Evolutionary conservation across 192 early-diverging fungal species (phyloP).

Genomic region (Backusella circina): DNA sequence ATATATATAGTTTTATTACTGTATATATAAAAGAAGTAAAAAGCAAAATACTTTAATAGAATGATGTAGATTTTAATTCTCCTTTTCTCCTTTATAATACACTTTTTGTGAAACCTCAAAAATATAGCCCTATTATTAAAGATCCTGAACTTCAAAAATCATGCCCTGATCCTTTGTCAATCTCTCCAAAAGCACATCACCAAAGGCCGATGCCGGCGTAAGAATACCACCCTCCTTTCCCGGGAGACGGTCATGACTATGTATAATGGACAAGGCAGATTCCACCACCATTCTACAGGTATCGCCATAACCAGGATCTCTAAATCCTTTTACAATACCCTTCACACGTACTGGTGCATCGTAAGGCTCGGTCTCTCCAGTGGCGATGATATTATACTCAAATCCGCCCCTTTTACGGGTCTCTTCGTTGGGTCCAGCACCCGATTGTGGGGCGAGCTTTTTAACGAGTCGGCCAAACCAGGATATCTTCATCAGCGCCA

Average conservation of each 20-base stretch:
- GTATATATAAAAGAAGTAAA: background rate
- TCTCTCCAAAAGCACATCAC: slow-evolving; percentile 60
- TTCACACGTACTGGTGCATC: slow-evolving; percentile 37
- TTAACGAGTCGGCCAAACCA: slow-evolving; percentile 44
- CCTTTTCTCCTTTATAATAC: background rate
- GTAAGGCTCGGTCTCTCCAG: slow-evolving; percentile 41
- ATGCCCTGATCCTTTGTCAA: slow-evolving; percentile 53
- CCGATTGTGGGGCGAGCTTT: slow-evolving; percentile 58
- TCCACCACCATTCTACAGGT: slow-evolving; percentile 78
- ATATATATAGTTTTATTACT: background rate
- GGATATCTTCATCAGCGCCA: slow-evolving; percentile 39
- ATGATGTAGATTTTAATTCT: background rate
- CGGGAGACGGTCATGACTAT: slow-evolving; percentile 50
- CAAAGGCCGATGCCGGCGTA: slow-evolving; percentile 78
- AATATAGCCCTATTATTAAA: background rate
- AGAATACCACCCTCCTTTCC: slow-evolving; percentile 65
- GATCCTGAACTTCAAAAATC: slow-evolving; percentile 21
- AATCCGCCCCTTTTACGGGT: slow-evolving; percentile 48
- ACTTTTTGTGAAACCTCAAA: background rate
- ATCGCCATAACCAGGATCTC: slow-evolving; percentile 84
- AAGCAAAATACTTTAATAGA: background rate
- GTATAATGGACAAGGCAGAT: slow-evolving; percentile 68
- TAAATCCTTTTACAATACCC: slow-evolving; percentile 43
- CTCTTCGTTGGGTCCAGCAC: slow-evolving; percentile 66
- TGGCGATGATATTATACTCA: slow-evolving; percentile 45